These are phyloP conservation scores for Pseudoneurospora amorphoporcata DNA, from an alignment of 495 filamentous ascomycete species.

Conservation along the genomic window DNA sequence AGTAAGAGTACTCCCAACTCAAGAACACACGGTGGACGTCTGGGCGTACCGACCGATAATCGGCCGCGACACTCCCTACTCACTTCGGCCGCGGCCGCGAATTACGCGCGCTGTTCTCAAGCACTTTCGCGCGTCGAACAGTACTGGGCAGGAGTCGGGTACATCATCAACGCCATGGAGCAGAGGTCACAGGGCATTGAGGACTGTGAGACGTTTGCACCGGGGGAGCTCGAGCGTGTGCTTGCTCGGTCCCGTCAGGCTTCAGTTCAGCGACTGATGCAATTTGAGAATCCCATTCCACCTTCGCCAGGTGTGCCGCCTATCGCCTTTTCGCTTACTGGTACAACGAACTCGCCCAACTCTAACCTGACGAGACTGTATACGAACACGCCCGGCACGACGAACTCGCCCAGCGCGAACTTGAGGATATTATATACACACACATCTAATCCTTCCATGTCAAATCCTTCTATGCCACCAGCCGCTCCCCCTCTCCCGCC, in stretches of 20 bases:
- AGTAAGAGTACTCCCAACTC: constrained; percentile 5
- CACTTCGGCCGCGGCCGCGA: constrained; percentile 63
- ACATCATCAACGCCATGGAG: constrained; percentile 77
- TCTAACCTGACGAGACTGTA: constrained; percentile 20
- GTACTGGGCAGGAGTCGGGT: constrained; percentile 79
- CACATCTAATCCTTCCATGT: not conserved
- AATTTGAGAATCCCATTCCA: constrained; percentile 18
- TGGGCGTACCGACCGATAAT: constrained; percentile 27
- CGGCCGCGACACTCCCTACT: constrained; percentile 60
- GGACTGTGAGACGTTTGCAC: constrained; percentile 68
- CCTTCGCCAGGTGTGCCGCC: constrained; percentile 37
- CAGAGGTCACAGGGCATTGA: constrained; percentile 77
- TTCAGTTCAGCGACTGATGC: constrained; percentile 21
- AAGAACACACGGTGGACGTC: not conserved
- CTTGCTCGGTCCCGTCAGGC: constrained; percentile 53
- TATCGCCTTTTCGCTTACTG: constrained; percentile 69
- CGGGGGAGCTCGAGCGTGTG: constrained; percentile 70
- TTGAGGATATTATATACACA: not conserved
- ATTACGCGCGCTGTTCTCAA: constrained; percentile 75
- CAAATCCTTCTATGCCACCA: not conserved
- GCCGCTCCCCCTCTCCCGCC: constrained; percentile 9
- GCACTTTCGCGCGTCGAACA: constrained; percentile 62
- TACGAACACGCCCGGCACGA: not conserved
- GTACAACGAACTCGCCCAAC: constrained; percentile 71
- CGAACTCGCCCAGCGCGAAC: too few relatives aligned